phyloP scores from a whole-genome alignment of 208 protist species.

The Porcisia hertigi region DNA sequence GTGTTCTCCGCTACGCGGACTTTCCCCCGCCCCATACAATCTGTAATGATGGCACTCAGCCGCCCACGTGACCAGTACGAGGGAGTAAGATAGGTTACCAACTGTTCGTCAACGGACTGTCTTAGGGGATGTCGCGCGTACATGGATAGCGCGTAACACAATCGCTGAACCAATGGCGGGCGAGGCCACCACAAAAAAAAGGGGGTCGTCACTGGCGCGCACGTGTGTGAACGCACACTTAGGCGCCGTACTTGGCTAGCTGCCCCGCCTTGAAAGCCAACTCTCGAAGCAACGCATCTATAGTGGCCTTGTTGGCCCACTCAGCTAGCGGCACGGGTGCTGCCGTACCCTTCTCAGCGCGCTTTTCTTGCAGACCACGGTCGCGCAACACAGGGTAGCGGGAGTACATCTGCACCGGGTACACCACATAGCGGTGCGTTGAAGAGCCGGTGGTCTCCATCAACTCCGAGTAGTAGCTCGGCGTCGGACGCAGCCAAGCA shows the following conservation, averaged over 20 bases:
- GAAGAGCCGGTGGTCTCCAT: neutral
- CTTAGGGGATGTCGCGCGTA: neutral
- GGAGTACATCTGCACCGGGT: slow-evolving; percentile 36
- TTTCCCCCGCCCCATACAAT: neutral
- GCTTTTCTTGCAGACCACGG: slow-evolving; percentile 9
- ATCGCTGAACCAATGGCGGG: neutral
- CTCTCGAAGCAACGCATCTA: slow-evolving; percentile 56
- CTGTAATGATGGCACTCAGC: neutral
- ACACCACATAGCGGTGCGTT: neutral
- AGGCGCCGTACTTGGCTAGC: slow-evolving; percentile 69
- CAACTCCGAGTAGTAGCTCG: slow-evolving; percentile 39
- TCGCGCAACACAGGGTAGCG: slow-evolving; percentile 36
- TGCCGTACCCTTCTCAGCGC: neutral
- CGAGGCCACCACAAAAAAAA: too few species aligned
- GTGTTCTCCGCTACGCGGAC: neutral
- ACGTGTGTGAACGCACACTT: neutral
- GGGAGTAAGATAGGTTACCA: neutral
- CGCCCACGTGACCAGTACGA: neutral
- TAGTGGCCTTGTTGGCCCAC: slow-evolving; percentile 28
- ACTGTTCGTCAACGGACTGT: neutral
- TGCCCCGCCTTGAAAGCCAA: slow-evolving; percentile 58
- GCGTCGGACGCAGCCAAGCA: slow-evolving; percentile 45
- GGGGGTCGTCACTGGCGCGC: neutral
- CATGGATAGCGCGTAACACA: neutral
- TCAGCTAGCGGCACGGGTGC: neutral